Base-by-base conservation (phyloP, 345 rosid genomes). In the Dipteronia dyeriana region DNA sequence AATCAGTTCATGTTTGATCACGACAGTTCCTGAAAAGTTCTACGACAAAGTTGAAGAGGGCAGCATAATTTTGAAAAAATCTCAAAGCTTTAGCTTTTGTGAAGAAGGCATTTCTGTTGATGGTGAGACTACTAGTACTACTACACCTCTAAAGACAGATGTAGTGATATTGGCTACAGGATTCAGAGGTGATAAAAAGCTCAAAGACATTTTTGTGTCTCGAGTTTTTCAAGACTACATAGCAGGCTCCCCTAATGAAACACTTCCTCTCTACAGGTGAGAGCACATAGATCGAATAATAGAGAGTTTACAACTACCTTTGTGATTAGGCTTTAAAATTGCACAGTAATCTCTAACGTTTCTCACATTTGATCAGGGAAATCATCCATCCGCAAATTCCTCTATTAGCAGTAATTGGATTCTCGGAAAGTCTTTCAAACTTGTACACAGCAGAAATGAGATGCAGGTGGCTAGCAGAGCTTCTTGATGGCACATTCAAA, bases 221-320 rank as follows among this genome's bases (percentile, higher is more conserved):
- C 76, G 63, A 53, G 29, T 9, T 2, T 84, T 87, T 71, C 74
- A 49, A n/a, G 76, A 87, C 12, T 54, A 10, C 80, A 38, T 85
- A 12, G 23, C 56, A 19, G 85, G 87, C 49, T 70, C 86, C 20
- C 75, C 81, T 11, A 9, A 17, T 38, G 76, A 81, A 16, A 43
- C 70, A 14, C 57, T 84, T 69, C 86, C 88, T 9, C 87, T 85
- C 20, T 87, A 82, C 78, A 85, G 90, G 90, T 85, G 14, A 14
- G 74, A 34, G 38, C 38, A 34, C 34, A n/a, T 6, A 41, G 38
- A 41, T 41, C 45, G 45, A 7, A 41, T 41, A 41, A 10, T 1
- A 41, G 10, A 41, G 45, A 41, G 38, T 34, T 34, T 34, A 34
- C 38, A 4, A 34, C 38, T 34, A 34, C 6, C 38, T 34, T 34